Percentiles rank a stretch among this genome's conserved stretches.
phyloP scores from a whole-genome alignment of 495 filamentous ascomycete species.

The Antarctomyces pellizariae region DNA sequence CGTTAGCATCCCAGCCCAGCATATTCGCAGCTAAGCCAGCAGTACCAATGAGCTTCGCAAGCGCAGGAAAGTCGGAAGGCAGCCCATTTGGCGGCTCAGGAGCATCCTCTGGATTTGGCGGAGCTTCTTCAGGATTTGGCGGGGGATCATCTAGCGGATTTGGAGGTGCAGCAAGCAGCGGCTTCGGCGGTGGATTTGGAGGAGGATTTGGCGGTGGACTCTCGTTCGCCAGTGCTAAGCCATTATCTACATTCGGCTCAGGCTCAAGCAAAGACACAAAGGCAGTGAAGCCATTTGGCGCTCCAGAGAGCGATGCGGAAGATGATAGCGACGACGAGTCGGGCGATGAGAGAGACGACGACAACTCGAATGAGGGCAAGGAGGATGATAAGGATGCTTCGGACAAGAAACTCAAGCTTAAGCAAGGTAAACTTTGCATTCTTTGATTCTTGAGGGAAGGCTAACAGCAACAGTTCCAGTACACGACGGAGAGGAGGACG shows the following conservation, averaged over 20 bases:
- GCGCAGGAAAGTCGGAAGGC: slow-evolving; percentile 7
- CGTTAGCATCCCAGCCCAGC: slow-evolving; percentile 17
- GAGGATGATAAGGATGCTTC: slow-evolving; percentile 18
- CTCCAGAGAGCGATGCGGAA: slow-evolving; percentile 37
- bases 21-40: slow-evolving; percentile 12
- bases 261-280: slow-evolving; percentile 27
- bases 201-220: slow-evolving; percentile 29
- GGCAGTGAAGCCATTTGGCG: slow-evolving; percentile 47
- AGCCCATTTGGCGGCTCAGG: slow-evolving; percentile 6
- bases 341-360: slow-evolving; percentile 17
- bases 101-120: slow-evolving; percentile 6
- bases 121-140: slow-evolving; percentile 5
- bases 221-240: no score
- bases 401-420: slow-evolving; percentile 44
- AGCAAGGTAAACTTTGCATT: slow-evolving; percentile 27
- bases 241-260: no score
- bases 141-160: slow-evolving; percentile 13
- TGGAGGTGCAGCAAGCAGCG: slow-evolving; percentile 10
- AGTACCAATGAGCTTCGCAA: not conserved
- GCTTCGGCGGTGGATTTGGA: slow-evolving; percentile 26
- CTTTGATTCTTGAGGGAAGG: not conserved
- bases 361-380: slow-evolving; percentile 10
- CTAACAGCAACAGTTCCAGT: slow-evolving; percentile 20
- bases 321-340: slow-evolving; percentile 16
- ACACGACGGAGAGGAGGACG: slow-evolving; percentile 49